Evolutionary conservation across 2,329 filamentous ascomycete genomes (phyloP).

Genomic region (Coniella vitis): DNA sequence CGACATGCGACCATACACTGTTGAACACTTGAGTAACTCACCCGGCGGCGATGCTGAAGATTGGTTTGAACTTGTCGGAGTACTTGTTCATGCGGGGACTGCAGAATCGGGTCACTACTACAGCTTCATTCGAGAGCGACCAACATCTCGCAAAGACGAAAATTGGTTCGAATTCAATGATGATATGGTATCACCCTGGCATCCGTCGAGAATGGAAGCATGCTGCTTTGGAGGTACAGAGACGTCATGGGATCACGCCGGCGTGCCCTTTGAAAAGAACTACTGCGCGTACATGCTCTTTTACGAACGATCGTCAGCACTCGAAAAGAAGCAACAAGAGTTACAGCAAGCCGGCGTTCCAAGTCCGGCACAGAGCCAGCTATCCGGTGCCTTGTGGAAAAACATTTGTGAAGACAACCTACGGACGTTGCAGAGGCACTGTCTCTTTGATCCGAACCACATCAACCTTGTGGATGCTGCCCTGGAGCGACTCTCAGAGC

Average conservation of each 20-base stretch:
- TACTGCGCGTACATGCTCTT: slow-evolving; percentile 98
- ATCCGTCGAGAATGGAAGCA: slow-evolving; percentile 63
- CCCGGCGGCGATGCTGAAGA: slow-evolving; percentile 54
- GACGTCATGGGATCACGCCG: slow-evolving; percentile 36
- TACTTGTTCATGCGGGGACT: slow-evolving; percentile 87
- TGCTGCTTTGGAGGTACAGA: slow-evolving; percentile 75
- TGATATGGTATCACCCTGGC: slow-evolving; percentile 69
- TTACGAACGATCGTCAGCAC: slow-evolving; percentile 72
- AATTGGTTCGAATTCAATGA: slow-evolving; percentile 94
- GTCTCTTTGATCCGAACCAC: slow-evolving; percentile 69
- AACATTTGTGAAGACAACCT: slow-evolving; percentile 68
- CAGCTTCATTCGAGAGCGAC: slow-evolving; percentile 82
- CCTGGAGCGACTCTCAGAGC: slow-evolving; percentile 47
- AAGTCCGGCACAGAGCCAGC: slow-evolving; percentile 37
- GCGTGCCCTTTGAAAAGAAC: slow-evolving; percentile 55
- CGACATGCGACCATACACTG: slow-evolving; percentile 83
- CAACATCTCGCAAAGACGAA: slow-evolving; percentile 39
- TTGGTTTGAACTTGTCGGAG: slow-evolving; percentile 86
- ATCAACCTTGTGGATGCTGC: slow-evolving; percentile 58
- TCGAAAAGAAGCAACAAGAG: slow-evolving; percentile 46
- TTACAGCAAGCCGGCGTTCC: slow-evolving; percentile 31
- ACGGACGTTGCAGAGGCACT: slow-evolving; percentile 66
- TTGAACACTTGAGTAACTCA: slow-evolving; percentile 70
- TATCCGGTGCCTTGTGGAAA: slow-evolving; percentile 41
- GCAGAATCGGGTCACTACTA: slow-evolving; percentile 97